Percentiles rank a stretch among this genome's conserved stretches.
phyloP scores from a whole-genome alignment of 2,329 filamentous ascomycete genomes.

The Trichophaea hybrida region DNA sequence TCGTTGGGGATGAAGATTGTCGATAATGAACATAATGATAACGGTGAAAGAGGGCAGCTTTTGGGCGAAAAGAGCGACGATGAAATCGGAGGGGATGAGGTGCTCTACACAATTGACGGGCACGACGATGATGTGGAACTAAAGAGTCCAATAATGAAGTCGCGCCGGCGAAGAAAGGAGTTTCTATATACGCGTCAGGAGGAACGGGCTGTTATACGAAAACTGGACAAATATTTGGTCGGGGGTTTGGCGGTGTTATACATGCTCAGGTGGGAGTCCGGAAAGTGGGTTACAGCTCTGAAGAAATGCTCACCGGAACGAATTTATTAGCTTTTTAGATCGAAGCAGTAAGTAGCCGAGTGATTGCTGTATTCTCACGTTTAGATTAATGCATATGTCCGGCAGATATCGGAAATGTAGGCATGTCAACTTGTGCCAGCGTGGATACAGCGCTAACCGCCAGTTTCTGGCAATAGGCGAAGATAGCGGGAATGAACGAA shows the following conservation, averaged over 20 bases:
- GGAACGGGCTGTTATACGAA: conserved; percentile 53
- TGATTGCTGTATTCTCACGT: background rate
- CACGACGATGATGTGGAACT: background rate
- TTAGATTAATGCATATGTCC: background rate
- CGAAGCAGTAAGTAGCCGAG: conserved; percentile 51
- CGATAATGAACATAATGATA: conserved; percentile 1
- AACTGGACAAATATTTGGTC: conserved; percentile 65
- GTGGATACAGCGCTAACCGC: background rate
- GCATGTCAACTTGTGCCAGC: background rate
- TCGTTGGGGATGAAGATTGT: background rate
- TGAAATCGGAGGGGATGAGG: background rate
- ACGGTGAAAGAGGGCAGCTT: background rate
- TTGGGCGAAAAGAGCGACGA: background rate
- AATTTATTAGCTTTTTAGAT: conserved; percentile 52
- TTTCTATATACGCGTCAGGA: conserved; percentile 49
- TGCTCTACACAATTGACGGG: background rate
- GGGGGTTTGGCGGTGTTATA: conserved; percentile 71
- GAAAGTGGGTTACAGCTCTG: background rate
- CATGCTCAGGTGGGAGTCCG: conserved; percentile 41
- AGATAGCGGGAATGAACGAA: conserved; percentile 48
- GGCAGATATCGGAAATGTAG: conserved; percentile 27
- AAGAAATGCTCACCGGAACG: background rate
- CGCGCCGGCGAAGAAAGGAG: conserved; percentile 5
- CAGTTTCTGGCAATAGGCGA: conserved; percentile 45
- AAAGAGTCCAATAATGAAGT: background rate